Conservation (phyloP, 495 filamentous ascomycete genomes). For the Cenococcum geophilum region DNA sequence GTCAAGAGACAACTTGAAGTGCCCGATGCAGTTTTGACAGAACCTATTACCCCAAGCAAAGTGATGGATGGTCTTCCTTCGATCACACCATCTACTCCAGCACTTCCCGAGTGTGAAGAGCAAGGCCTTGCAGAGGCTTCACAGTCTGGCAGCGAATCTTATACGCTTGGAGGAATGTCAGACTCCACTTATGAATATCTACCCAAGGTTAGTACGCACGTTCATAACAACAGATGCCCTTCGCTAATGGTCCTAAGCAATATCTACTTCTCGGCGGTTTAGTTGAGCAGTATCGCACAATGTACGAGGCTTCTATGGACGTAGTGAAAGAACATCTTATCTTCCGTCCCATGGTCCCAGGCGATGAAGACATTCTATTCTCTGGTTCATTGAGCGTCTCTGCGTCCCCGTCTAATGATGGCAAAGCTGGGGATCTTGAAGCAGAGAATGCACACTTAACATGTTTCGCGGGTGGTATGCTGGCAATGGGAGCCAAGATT, state of each 20-base stretch:
- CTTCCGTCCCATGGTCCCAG: slow-evolving; percentile 77
- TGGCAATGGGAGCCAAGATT: slow-evolving; percentile 80
- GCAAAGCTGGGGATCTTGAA: slow-evolving; percentile 40
- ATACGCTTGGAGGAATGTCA: slow-evolving; percentile 73
- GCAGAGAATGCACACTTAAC: slow-evolving; percentile 71
- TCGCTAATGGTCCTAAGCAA: slow-evolving; percentile 36
- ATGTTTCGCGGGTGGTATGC: slow-evolving; percentile 93
- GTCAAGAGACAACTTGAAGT: slow-evolving; percentile 23
- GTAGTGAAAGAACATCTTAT: slow-evolving; percentile 69
- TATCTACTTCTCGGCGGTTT: slow-evolving; percentile 74
- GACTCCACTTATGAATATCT: slow-evolving; percentile 96
- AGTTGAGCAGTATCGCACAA: slow-evolving; percentile 68
- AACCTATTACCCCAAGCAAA: background rate
- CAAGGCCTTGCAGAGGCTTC: slow-evolving; percentile 33
- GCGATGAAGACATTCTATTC: slow-evolving; percentile 71
- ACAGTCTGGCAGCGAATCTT: slow-evolving; percentile 41
- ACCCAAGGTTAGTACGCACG: slow-evolving; percentile 55
- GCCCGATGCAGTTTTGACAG: background rate
- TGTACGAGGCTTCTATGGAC: slow-evolving; percentile 71
- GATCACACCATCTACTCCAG: background rate
- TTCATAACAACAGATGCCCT: background rate
- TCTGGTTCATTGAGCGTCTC: slow-evolving; percentile 50
- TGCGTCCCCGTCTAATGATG: slow-evolving; percentile 33
- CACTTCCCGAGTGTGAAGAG: slow-evolving; percentile 31
- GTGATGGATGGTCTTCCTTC: background rate